Evolutionary conservation across 2,329 filamentous ascomycete genomes (phyloP).

Genomic region (Colletotrichum coccodes): DNA sequence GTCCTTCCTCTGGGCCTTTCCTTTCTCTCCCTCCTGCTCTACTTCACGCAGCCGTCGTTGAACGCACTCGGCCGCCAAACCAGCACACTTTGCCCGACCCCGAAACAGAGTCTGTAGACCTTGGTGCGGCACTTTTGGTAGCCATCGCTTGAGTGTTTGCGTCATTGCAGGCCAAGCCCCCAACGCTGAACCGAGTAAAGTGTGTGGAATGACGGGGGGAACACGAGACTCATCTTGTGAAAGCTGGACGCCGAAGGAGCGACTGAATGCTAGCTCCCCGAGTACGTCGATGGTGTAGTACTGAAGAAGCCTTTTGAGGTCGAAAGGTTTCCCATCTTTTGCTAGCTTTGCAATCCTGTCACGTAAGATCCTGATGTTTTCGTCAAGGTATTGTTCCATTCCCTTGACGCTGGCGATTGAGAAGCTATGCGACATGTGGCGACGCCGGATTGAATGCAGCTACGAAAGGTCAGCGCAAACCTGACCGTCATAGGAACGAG

Average conservation of each 20-base stretch:
- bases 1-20: slow-evolving; percentile 39
- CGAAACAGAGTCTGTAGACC: slow-evolving; percentile 36
- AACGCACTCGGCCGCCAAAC: slow-evolving; percentile 36
- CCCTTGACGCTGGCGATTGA: slow-evolving; percentile 39
- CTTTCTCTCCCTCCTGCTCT: slow-evolving; percentile 1
- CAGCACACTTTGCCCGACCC: slow-evolving; percentile 35
- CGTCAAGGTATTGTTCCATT: slow-evolving; percentile 46
- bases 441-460: slow-evolving; percentile 9
- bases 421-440: slow-evolving; percentile 23
- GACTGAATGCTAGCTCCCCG: slow-evolving; percentile 44
- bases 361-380: slow-evolving; percentile 41
- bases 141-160: slow-evolving; percentile 38
- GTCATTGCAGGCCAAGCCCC: slow-evolving; percentile 42
- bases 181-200: slow-evolving; percentile 41
- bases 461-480: not conserved
- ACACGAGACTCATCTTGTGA: slow-evolving; percentile 40
- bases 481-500: not conserved
- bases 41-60: slow-evolving; percentile 20
- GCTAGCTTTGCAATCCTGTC: slow-evolving; percentile 34
- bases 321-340: slow-evolving; percentile 35
- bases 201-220: slow-evolving; percentile 46
- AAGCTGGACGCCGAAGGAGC: slow-evolving; percentile 42
- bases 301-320: slow-evolving; percentile 43
- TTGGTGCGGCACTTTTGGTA: slow-evolving; percentile 36
- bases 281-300: slow-evolving; percentile 40